These are phyloP conservation scores for Vinca major DNA, from an alignment of 305 asterid genomes.

Conservation along the genomic window DNA sequence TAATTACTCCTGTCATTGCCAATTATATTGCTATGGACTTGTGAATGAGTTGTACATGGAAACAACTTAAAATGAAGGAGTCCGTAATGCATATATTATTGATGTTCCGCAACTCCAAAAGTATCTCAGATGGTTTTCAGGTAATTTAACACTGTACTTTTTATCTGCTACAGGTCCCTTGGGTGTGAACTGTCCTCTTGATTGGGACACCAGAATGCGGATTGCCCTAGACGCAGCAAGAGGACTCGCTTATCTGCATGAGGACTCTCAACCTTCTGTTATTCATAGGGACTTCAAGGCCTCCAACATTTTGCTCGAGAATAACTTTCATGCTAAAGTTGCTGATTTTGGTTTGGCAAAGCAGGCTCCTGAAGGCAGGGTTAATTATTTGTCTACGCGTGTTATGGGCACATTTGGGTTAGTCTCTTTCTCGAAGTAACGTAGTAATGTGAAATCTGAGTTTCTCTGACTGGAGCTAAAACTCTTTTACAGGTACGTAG, in stretches of 20 bases:
- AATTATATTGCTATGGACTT: not conserved
- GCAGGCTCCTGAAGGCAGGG: constrained; percentile 93
- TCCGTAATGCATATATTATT: not conserved
- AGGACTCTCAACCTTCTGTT: constrained; percentile 97
- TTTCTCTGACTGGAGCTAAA: constrained; percentile 10
- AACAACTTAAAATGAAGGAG: not conserved
- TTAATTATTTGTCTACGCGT: constrained; percentile 84
- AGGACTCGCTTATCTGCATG: constrained; percentile 95
- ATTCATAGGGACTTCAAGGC: constrained; percentile 98
- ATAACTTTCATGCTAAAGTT: constrained; percentile 85
- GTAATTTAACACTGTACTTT: constrained; percentile 7
- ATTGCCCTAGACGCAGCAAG: constrained; percentile 98
- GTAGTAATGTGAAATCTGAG: constrained; percentile 10
- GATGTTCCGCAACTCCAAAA: constrained; percentile 7
- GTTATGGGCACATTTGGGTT: constrained; percentile 99
- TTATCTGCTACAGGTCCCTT: constrained; percentile 53
- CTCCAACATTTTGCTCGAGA: constrained; percentile 87
- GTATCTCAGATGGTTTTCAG: not conserved
- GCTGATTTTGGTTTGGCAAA: constrained; percentile 98
- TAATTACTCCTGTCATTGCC: constrained; percentile 23
- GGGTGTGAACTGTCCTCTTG: constrained; percentile 90
- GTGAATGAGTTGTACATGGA: not conserved
- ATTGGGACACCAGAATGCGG: constrained; percentile 96
- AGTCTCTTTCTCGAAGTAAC: constrained; percentile 22
- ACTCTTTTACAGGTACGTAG: constrained; percentile 61